Conservation (phyloP, 1,139 yeast genomes). For the Hyphopichia fennica region DNA sequence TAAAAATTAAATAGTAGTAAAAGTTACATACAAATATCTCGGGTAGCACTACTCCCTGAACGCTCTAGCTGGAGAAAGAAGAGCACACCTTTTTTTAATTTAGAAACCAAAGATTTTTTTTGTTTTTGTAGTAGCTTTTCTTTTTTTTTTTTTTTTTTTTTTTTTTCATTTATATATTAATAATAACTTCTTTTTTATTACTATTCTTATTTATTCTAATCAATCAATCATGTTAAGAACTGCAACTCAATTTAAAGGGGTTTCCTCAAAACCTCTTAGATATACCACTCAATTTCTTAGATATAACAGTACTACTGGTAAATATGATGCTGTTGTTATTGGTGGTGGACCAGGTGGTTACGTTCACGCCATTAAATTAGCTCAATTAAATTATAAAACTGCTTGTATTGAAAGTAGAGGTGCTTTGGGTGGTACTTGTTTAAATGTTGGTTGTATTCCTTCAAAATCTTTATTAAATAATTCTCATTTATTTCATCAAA, state of each 20-base stretch:
- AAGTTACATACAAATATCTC: too few relatives aligned
- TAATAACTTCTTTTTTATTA: too few relatives aligned
- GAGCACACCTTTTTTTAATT: not conserved
- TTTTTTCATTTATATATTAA: not conserved
- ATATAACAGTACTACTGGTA: constrained; percentile 33
- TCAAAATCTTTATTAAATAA: constrained; percentile 94
- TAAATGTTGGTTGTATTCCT: constrained; percentile 98
- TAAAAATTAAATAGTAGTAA: too few relatives aligned
- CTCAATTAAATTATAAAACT: constrained; percentile 90
- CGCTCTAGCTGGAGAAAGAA: not conserved
- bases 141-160: not conserved
- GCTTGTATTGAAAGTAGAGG: constrained; percentile 99
- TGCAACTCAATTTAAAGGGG: constrained; percentile 3
- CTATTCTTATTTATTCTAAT: not conserved
- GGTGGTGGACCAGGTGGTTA: constrained; percentile 99
- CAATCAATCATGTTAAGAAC: constrained; percentile 5
- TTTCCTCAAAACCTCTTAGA: not conserved
- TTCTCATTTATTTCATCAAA: constrained; percentile 88
- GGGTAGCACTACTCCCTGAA: constrained; percentile 1
- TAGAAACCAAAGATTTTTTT: too few relatives aligned
- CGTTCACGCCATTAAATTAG: constrained; percentile 98
- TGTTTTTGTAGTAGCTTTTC: not conserved
- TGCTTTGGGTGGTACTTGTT: constrained; percentile 94
- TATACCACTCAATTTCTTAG: constrained; percentile 31
- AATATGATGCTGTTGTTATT: constrained; percentile 89